phyloP scores from a whole-genome alignment of 345 rosid genomes.

The Isatis tinctoria region DNA sequence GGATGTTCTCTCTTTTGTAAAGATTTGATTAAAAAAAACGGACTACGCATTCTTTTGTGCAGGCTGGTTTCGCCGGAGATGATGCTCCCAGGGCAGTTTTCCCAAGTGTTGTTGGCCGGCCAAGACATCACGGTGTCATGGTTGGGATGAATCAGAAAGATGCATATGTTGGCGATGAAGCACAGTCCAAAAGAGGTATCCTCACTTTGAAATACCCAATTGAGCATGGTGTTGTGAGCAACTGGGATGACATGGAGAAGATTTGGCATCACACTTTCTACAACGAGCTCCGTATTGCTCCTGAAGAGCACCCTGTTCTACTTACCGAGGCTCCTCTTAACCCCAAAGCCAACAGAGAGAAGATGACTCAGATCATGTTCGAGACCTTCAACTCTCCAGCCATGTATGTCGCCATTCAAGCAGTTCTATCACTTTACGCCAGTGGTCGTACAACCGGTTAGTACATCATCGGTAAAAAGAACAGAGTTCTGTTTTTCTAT shows the following conservation, averaged over 20 bases:
- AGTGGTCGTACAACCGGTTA: conserved; percentile 58
- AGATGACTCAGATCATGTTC: conserved; percentile 50
- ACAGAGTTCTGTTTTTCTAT: background rate
- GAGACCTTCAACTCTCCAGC: conserved; percentile 47
- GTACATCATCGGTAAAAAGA: background rate
- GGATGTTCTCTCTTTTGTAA: background rate
- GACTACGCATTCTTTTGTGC: background rate
- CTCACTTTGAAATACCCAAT: conserved; percentile 51
- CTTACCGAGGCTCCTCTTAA: conserved; percentile 55
- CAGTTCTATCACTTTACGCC: conserved; percentile 47
- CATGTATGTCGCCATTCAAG: conserved; percentile 47
- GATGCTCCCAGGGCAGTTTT: conserved; percentile 53
- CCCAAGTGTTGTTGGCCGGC: conserved; percentile 54
- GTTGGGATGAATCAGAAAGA: conserved; percentile 54
- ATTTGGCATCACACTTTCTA: conserved; percentile 58
- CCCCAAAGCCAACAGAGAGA: conserved; percentile 48
- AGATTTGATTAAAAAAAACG: background rate
- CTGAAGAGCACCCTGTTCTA: conserved; percentile 49
- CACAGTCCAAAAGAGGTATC: conserved; percentile 56
- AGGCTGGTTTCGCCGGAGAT: conserved; percentile 55
- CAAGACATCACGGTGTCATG: conserved; percentile 50
- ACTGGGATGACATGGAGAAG: conserved; percentile 57
- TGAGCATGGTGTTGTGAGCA: conserved; percentile 53
- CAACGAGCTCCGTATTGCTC: conserved; percentile 47
- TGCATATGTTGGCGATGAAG: conserved; percentile 54